Percentiles rank a stretch among this genome's conserved stretches.
These are phyloP conservation scores for Colletotrichum sp. DNA, from an alignment of 2,329 filamentous ascomycete species.

Conservation along the genomic window DNA sequence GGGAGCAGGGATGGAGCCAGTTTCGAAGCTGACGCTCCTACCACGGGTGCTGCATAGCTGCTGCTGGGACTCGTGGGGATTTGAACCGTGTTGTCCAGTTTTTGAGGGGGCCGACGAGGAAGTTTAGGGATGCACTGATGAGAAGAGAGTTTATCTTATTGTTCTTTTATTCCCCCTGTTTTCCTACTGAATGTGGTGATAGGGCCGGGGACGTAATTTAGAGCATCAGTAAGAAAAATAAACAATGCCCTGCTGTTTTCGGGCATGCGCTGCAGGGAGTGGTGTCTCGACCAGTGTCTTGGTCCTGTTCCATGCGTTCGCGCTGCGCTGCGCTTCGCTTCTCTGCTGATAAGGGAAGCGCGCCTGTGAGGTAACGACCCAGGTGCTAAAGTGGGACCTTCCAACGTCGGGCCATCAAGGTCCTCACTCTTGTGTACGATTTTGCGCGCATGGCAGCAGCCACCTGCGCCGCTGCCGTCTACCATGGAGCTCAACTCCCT, in stretches of 20 bases:
- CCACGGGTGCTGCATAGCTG: background rate
- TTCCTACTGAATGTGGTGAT: background rate
- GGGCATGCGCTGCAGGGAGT: background rate
- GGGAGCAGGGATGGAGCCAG: conserved; percentile 2
- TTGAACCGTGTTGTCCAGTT: background rate
- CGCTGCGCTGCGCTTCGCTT: background rate
- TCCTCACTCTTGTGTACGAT: background rate
- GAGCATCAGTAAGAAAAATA: background rate
- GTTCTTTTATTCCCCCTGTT: background rate
- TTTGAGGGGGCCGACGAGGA: background rate
- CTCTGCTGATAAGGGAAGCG: background rate
- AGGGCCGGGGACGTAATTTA: background rate
- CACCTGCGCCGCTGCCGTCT: background rate
- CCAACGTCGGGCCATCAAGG: conserved; percentile 16
- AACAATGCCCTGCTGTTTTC: background rate
- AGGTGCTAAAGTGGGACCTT: background rate
- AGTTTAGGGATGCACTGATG: background rate
- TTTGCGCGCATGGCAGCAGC: background rate
- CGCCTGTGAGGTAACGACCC: background rate
- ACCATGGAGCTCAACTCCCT: background rate
- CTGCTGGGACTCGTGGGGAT: background rate
- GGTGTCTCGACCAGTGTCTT: background rate
- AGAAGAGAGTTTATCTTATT: background rate
- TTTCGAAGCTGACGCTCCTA: background rate
- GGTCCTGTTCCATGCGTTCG: background rate